These are phyloP conservation scores for Zygotorulaspora florentina DNA, from an alignment of 805 yeast genomes.

Conservation along the genomic window DNA sequence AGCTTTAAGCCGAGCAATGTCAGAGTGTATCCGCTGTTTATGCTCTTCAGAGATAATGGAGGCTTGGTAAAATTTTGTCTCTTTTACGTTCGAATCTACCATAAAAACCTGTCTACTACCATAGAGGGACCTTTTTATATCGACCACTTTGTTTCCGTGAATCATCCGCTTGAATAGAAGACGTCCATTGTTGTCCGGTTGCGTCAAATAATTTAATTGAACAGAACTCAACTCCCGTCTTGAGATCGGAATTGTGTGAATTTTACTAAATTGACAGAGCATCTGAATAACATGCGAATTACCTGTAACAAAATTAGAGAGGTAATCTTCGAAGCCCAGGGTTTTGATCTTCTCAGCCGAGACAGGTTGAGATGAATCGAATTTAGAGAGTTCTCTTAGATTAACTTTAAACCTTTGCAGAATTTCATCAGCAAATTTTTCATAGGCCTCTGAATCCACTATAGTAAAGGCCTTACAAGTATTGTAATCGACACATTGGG, in stretches of 20 bases:
- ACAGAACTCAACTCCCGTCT: constrained; percentile 40
- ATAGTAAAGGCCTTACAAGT: constrained; percentile 64
- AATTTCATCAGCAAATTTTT: constrained; percentile 40
- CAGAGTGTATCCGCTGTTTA: constrained; percentile 15
- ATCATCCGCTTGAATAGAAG: constrained; percentile 53
- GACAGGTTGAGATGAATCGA: constrained; percentile 21
- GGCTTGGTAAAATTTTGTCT: constrained; percentile 24
- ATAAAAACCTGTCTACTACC: constrained; percentile 55
- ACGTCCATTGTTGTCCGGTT: constrained; percentile 39
- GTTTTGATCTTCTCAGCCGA: constrained; percentile 37
- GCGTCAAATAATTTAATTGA: constrained; percentile 38
- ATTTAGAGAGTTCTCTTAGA: constrained; percentile 45
- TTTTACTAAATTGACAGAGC: constrained; percentile 53
- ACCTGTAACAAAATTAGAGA: constrained; percentile 68
- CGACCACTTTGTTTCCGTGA: constrained; percentile 52
- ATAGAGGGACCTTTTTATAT: constrained; percentile 54
- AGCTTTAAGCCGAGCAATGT: constrained; percentile 12
- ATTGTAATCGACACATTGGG: constrained; percentile 49
- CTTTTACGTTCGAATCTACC: constrained; percentile 14
- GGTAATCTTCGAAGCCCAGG: constrained; percentile 76
- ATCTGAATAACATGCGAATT: constrained; percentile 67
- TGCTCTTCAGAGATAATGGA: constrained; percentile 27
- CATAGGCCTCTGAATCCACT: constrained; percentile 46
- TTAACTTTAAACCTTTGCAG: constrained; percentile 49
- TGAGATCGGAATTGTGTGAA: constrained; percentile 62